Conservation (phyloP, 257 asterid genomes). For the Rauvolfia tetraphylla region DNA sequence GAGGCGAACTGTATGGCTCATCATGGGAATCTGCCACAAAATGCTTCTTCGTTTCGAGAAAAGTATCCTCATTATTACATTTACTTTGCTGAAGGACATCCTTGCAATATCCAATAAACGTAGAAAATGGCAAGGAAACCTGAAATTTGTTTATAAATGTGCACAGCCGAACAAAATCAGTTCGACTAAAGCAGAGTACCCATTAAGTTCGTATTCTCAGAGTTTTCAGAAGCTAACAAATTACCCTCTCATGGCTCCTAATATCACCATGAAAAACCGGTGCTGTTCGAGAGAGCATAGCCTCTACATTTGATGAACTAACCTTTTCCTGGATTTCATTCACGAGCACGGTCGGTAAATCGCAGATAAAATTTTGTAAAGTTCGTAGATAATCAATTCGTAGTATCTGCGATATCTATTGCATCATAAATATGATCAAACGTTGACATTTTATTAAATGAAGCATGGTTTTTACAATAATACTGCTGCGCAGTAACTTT, state of each 20-base stretch:
- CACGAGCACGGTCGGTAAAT: conserved; percentile 14
- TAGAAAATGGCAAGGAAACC: conserved; percentile 75
- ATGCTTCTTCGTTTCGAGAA: conserved; percentile 34
- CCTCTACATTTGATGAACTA: conserved; percentile 71
- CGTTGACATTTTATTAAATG: neutral
- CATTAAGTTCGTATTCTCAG: conserved; percentile 8
- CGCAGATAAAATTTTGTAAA: neutral
- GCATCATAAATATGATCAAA: neutral
- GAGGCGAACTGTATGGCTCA: conserved; percentile 40
- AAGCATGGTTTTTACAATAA: neutral
- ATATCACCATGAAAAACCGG: conserved; percentile 90
- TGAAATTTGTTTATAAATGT: conserved; percentile 17
- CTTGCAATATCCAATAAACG: conserved; percentile 79
- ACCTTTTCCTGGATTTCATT: conserved; percentile 49
- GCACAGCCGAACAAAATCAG: neutral
- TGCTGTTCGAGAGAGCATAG: conserved; percentile 81
- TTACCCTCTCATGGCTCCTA: conserved; percentile 93
- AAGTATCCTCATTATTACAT: conserved; percentile 28
- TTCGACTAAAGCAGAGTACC: conserved; percentile 1
- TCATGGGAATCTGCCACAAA: conserved; percentile 23
- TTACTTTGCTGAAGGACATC: conserved; percentile 34
- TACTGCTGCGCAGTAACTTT: neutral
- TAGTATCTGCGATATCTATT: no score
- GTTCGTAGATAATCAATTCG: neutral
- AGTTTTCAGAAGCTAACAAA: conserved; percentile 5